Conservation (phyloP, 345 rosid species). For the Syzygium jambos region DNA sequence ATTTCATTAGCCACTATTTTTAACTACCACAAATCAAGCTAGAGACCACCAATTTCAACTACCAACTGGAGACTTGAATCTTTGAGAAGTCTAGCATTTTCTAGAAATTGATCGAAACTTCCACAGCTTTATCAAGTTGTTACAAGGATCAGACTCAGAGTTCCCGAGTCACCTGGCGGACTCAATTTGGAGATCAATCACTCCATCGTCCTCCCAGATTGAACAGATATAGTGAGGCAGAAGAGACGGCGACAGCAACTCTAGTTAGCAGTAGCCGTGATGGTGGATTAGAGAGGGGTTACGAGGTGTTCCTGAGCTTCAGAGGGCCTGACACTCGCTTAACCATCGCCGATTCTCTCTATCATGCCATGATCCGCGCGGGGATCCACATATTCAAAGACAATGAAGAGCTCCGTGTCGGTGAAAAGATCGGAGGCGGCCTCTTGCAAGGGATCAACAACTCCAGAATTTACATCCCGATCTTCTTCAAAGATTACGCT, state of each 20-base stretch:
- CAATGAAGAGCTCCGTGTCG: not conserved
- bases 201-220: not conserved
- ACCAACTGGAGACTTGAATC: too few relatives aligned
- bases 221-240: not conserved
- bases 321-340: not conserved
- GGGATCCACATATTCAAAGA: not conserved
- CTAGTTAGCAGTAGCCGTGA: not conserved
- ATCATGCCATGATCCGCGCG: not conserved
- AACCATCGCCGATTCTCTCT: not conserved
- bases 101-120: too few relatives aligned
- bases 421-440: not conserved
- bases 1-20: too few relatives aligned
- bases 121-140: not conserved
- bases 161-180: not conserved
- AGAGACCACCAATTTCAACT: too few relatives aligned
- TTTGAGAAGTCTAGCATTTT: too few relatives aligned
- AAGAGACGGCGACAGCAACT: rapidly evolving
- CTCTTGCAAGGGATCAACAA: not conserved
- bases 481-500: not conserved
- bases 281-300: not conserved
- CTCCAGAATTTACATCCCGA: not conserved
- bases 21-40: too few relatives aligned
- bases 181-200: not conserved
- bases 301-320: not conserved
- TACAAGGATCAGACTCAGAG: not conserved